Evolutionary conservation across 345 rosid genomes (phyloP).

Genomic region (Noccaea bulbosa): DNA sequence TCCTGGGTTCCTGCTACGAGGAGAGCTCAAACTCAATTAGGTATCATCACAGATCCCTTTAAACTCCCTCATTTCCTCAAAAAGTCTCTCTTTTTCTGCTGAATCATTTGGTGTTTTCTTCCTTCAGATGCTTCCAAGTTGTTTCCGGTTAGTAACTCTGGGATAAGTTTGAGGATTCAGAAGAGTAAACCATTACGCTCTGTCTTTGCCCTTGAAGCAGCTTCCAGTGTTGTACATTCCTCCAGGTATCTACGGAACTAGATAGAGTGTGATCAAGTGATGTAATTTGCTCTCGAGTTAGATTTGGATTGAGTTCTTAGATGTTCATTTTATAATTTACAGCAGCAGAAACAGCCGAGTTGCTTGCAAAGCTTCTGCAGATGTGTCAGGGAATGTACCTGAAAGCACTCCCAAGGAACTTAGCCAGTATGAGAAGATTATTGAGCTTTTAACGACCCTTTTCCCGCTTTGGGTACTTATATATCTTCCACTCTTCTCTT

Average conservation of each 20-base stretch:
- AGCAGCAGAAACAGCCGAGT: slow-evolving; percentile 47
- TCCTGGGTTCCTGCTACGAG: slow-evolving; percentile 35
- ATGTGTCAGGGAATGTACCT: slow-evolving; percentile 66
- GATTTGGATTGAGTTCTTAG: not conserved
- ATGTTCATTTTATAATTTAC: not conserved
- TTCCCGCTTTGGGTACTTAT: slow-evolving; percentile 86
- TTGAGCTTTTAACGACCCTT: slow-evolving; percentile 86
- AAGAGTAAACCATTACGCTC: slow-evolving; percentile 41
- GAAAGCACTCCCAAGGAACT: slow-evolving; percentile 51
- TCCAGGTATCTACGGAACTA: slow-evolving; percentile 52
- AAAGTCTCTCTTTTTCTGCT: not conserved
- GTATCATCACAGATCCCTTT: slow-evolving; percentile 43
- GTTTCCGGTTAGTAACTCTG: slow-evolving; percentile 41
- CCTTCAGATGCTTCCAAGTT: slow-evolving; percentile 53
- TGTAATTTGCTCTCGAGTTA: not conserved
- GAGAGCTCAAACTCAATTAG: slow-evolving; percentile 49
- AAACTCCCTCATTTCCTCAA: not conserved
- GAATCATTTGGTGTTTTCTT: slow-evolving; percentile 5
- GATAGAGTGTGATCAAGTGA: slow-evolving; percentile 1
- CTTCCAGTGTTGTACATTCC: slow-evolving; percentile 35
- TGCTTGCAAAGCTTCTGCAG: slow-evolving; percentile 68
- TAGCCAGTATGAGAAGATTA: slow-evolving; percentile 75
- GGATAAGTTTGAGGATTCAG: slow-evolving; percentile 47
- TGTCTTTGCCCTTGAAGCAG: slow-evolving; percentile 47
- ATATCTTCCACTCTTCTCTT: slow-evolving; percentile 11